Evolutionary conservation across 164 flowering plant genomes (phyloP).

Genomic region (Aristolochia fimbriata): DNA sequence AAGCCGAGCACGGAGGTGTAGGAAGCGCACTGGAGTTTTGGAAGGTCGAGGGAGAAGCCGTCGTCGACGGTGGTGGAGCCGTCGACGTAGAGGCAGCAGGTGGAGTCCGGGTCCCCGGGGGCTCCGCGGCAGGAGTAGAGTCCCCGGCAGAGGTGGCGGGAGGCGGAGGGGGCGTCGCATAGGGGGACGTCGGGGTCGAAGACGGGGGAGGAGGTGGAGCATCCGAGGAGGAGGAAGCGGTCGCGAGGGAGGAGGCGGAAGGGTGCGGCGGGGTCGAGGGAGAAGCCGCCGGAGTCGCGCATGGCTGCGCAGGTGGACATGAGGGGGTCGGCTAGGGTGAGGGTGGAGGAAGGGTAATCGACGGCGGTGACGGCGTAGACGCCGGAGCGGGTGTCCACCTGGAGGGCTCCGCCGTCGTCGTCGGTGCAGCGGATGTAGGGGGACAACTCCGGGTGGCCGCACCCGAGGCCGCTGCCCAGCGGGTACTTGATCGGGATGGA

Average conservation of each 20-base stretch:
- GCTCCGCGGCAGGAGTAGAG: conserved; percentile 54
- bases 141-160: conserved; percentile 40
- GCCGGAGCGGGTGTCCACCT: conserved; percentile 41
- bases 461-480: conserved; percentile 48
- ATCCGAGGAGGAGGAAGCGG: conserved; percentile 46
- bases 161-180: conserved; percentile 13
- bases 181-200: conserved; percentile 33
- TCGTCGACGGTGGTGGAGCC: conserved; percentile 24
- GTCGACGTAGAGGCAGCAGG: conserved; percentile 61
- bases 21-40: conserved; percentile 62
- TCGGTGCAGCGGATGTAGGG: conserved; percentile 35
- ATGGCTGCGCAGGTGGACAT: conserved; percentile 61
- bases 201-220: conserved; percentile 51
- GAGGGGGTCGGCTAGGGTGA: conserved; percentile 37
- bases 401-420: conserved; percentile 24
- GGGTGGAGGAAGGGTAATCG: conserved; percentile 30
- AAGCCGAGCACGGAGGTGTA: conserved; percentile 44
- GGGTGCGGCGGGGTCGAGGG: conserved; percentile 37
- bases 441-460: conserved; percentile 56
- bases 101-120: conserved; percentile 36
- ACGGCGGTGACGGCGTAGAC: conserved; percentile 31
- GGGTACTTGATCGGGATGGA: conserved; percentile 39
- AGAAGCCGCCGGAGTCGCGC: conserved; percentile 66
- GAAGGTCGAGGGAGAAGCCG: conserved; percentile 38
- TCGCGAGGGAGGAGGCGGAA: conserved; percentile 21